Base-by-base conservation (phyloP, 2,329 filamentous ascomycete species). In the Dothideomycetes sp. region DNA sequence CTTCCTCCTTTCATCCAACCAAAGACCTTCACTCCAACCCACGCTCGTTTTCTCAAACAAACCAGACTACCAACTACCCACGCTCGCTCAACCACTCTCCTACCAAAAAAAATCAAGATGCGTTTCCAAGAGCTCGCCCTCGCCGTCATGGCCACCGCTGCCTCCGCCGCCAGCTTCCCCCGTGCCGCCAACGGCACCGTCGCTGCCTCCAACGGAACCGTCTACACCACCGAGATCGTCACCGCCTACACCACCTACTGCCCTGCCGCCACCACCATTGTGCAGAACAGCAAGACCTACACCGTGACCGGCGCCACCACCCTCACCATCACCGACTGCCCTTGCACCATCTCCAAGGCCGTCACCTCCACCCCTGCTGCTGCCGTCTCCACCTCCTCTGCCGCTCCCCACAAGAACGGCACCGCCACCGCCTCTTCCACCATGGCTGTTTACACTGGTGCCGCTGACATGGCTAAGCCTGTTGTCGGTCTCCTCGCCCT, bases 241-340 rank as follows among this genome's bases (percentile, higher is more conserved):
- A 45, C 43, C 7, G 39, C 39, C 19, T 42, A 34, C 40, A 45
- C 43, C 34, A 45, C 43, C 12, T 39, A 40, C 31, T 42, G 43
- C 42, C 42, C 42, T n/a, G 35, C 34, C 10, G 10, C 38, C 16
- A 40, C 38, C 14, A 39, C 34, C 15, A 24, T 44, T 14, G 24
- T 19, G 19, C 29, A 35, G 27, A 38, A 40, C 36, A 36, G 37
- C 33, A 31, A 35, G 33, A 33, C 17, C 27, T 45, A 45, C 43
- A 45, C 43, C 40, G 31, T 42, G 33, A 24, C 19, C 14, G 27
- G 29, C 7, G 40, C 40, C 31, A 45, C 43, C 27, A 45, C 43
- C 12, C 8, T 45, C 11, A 42, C 36, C 29, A 39, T 45, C 36
- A 36, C 40, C 39, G 10, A 37, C 34, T 43, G 41, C 34, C 41